Evolutionary conservation across 2,329 filamentous ascomycete genomes (phyloP).

Genomic region (Lomentospora prolificans): DNA sequence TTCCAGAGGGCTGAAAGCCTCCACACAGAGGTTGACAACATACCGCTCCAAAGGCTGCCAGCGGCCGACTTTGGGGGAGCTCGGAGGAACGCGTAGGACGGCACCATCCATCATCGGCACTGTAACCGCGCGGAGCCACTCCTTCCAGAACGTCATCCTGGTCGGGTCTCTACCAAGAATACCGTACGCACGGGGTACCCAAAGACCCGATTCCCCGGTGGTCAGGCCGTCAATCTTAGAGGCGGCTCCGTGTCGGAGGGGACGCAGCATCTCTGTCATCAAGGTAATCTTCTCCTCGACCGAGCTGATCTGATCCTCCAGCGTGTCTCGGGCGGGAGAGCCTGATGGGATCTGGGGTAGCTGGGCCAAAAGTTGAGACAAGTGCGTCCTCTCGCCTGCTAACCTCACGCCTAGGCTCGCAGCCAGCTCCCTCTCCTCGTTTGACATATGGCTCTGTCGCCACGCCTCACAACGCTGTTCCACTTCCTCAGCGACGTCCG

Average conservation of each 20-base stretch:
- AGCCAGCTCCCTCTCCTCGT: conserved; percentile 83
- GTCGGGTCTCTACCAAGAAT: conserved; percentile 77
- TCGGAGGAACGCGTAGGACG: conserved; percentile 72
- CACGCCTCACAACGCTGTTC: conserved; percentile 74
- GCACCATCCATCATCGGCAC: conserved; percentile 90
- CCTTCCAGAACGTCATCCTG: conserved; percentile 92
- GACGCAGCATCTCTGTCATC: conserved; percentile 92
- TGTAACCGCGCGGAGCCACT: conserved; percentile 90
- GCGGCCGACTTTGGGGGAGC: conserved; percentile 79
- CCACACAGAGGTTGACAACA: conserved; percentile 91
- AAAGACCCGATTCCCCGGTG: conserved; percentile 88
- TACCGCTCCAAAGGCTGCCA: conserved; percentile 97
- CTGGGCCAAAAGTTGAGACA: conserved; percentile 78
- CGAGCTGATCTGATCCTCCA: conserved; percentile 90
- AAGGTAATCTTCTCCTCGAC: conserved; percentile 95
- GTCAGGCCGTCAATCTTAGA: conserved; percentile 96
- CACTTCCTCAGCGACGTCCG: conserved; percentile 71
- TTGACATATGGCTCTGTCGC: conserved; percentile 81
- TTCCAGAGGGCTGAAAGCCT: conserved; percentile 82
- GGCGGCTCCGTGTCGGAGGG: conserved; percentile 85
- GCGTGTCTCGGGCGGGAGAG: conserved; percentile 65
- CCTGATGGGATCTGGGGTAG: conserved; percentile 74
- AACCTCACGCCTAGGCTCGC: conserved; percentile 83
- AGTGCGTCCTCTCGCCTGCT: conserved; percentile 75
- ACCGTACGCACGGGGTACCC: conserved; percentile 90